A percentile compares a stretch with the other conserved stretches of the same genome.
Evolutionary conservation across 163 green algal species (phyloP).

Genomic region (Prototheca wickerhamii): DNA sequence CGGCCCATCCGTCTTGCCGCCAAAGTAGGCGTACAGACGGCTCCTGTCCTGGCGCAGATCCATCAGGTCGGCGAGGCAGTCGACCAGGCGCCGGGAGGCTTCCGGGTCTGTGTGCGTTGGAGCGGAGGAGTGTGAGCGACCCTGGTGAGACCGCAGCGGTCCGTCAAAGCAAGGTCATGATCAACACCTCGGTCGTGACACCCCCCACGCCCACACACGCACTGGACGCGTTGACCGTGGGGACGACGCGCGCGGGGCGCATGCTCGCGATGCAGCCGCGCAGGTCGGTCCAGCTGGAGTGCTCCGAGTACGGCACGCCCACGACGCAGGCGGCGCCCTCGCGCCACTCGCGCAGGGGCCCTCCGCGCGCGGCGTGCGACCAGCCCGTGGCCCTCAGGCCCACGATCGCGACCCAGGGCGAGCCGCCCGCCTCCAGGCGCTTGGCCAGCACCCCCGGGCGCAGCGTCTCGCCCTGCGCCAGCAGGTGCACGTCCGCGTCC

Average conservation of each 20-base stretch:
- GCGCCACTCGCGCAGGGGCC: conserved; percentile 1
- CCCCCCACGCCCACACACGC: no score
- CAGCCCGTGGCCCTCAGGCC: neutral
- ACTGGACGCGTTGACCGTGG: conserved; percentile 34
- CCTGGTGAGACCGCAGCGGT: no score
- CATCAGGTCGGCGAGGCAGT: conserved; percentile 39
- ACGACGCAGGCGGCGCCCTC: conserved; percentile 6
- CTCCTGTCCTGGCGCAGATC: conserved; percentile 32
- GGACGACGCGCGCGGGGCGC: conserved; percentile 44
- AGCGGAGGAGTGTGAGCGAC: no score
- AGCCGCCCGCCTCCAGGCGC: neutral
- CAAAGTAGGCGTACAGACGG: conserved; percentile 36
- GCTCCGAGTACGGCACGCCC: conserved; percentile 83
- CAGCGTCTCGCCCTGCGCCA: neutral
- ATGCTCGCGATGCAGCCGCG: conserved; percentile 64
- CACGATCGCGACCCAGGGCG: neutral
- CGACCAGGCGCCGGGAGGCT: conserved; percentile 14
- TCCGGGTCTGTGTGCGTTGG: neutral
- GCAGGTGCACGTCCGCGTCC: conserved; percentile 5
- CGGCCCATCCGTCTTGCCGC: no score
- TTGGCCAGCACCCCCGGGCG: neutral
- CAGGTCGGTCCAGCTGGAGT: conserved; percentile 77
- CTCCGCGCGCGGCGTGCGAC: neutral
- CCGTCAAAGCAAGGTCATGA: no score
- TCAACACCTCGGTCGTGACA: neutral